phyloP scores from a whole-genome alignment of 1,284 basidiomycete species.

The Pascua guehoae region DNA sequence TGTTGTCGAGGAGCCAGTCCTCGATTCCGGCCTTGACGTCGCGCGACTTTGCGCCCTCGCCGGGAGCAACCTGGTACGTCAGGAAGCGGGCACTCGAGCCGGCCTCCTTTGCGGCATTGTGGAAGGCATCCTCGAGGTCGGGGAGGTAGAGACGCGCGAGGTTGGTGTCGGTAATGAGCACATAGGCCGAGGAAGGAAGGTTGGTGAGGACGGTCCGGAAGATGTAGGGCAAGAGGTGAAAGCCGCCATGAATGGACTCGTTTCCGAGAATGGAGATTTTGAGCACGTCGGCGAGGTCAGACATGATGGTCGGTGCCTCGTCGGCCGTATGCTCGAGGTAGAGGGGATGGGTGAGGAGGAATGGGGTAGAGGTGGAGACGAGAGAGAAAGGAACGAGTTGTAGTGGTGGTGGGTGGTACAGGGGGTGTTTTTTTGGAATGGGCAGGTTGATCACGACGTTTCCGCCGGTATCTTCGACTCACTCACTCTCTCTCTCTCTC shows the following conservation, averaged over 20 bases:
- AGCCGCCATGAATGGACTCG: constrained; percentile 86
- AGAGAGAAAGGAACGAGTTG: neutral
- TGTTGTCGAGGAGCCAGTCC: constrained; percentile 83
- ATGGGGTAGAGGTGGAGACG: neutral
- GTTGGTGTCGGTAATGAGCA: constrained; percentile 88
- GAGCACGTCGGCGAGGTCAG: constrained; percentile 43
- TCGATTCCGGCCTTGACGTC: constrained; percentile 91
- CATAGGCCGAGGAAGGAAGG: constrained; percentile 82
- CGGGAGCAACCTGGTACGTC: constrained; percentile 76
- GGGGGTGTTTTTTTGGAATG: neutral
- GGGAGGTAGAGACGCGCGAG: constrained; percentile 74
- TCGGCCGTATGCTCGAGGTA: neutral
- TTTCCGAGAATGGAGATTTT: constrained; percentile 79
- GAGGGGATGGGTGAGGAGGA: neutral
- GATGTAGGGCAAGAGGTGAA: constrained; percentile 83
- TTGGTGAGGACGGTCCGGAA: constrained; percentile 69
- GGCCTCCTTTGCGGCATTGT: constrained; percentile 48
- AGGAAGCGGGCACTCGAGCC: constrained; percentile 63
- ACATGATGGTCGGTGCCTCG: constrained; percentile 17
- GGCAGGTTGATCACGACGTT: too few relatives aligned
- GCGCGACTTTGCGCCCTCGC: constrained; percentile 87
- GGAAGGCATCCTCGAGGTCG: constrained; percentile 66
- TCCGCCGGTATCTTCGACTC: neutral
- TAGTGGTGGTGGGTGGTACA: neutral
- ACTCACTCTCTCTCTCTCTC: too few relatives aligned